Conservation (phyloP, 495 filamentous ascomycete species). For the Penicillium robsamsonii region DNA sequence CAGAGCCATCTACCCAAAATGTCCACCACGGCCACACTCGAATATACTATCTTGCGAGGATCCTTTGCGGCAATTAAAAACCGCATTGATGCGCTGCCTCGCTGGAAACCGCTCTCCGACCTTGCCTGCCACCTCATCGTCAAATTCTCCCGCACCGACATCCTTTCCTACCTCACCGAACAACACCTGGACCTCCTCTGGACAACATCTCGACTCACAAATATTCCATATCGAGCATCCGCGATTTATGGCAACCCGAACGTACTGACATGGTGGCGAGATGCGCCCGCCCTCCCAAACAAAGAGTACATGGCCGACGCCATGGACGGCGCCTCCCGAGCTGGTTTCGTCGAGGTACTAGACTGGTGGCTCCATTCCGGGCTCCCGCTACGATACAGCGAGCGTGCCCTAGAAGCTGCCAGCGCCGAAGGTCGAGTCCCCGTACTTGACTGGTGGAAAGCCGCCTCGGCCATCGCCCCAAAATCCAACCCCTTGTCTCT, state of each 20-base stretch:
- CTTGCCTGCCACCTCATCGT: constrained; percentile 84
- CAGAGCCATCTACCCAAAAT: constrained; percentile 49
- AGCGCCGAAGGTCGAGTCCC: constrained; percentile 76
- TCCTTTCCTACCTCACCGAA: constrained; percentile 78
- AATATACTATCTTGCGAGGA: constrained; percentile 76
- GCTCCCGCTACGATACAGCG: constrained; percentile 77
- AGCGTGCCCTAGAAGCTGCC: constrained; percentile 81
- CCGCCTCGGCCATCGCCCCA: constrained; percentile 44
- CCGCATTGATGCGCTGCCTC: constrained; percentile 61
- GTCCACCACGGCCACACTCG: constrained; percentile 58
- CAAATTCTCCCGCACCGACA: constrained; percentile 76
- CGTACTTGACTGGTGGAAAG: constrained; percentile 89
- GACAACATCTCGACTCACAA: constrained; percentile 74
- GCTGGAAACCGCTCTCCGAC: constrained; percentile 71
- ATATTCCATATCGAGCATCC: constrained; percentile 80
- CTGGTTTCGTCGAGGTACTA: constrained; percentile 78
- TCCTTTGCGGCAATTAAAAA: constrained; percentile 65
- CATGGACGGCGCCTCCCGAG: constrained; percentile 79
- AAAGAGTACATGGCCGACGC: constrained; percentile 79
- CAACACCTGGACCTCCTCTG: constrained; percentile 76
- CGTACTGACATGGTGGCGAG: constrained; percentile 86
- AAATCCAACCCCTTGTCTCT: constrained; percentile 49
- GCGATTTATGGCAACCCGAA: constrained; percentile 81
- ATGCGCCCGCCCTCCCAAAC: constrained; percentile 69
- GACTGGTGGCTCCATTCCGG: constrained; percentile 89